Base-by-base conservation (phyloP, 352 stramenopile species). In the Phytophthora pinifolia region DNA sequence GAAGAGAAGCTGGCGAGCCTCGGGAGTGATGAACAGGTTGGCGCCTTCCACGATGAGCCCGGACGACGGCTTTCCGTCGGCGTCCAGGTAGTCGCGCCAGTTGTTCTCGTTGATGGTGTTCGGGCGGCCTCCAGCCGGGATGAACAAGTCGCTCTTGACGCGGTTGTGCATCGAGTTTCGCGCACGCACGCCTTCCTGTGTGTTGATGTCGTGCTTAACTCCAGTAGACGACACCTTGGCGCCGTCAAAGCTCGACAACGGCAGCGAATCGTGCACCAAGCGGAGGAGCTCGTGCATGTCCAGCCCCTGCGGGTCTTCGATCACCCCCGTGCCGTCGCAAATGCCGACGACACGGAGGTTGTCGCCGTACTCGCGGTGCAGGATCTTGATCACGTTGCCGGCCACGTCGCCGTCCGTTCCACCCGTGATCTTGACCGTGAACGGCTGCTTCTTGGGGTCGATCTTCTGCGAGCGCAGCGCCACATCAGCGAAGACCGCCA, bases 121-220 rank as follows among this genome's bases (percentile, higher is more conserved):
- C 8, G 83, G 83, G 36, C 83, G 82, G 53, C 83, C 84, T 48
- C 84, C 84, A 12, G 79, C 80, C 2, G 82, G 84, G 59, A 94
- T 89, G 63, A 94, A 94, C 47, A 94, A 55, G 53, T 94, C 84
- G 46, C 82, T 91, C 68, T 89, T 86, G 6, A 92, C 84, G 15
- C 96, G 88, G 72, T 98, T 99, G 90, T 99, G 96, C 91, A 99
- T 97, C 57, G 86, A 98, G 74, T 99, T 99, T 55, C 97, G 88
- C 37, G 94, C 91, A 52, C 96, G 94, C 30, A 97, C 82, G 29
- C 96, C 79, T 18, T 82, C 62, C 8, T 55, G 61, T 6, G 77
- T 88, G 54, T 61, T 72, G 4, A 84, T 96, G 47, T 95, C 92
- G 68, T 98, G 89, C 60, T 86, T 87, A 15, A 89, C 48, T 42